These are phyloP conservation scores for Gossypium herbaceum DNA, from an alignment of 345 rosid species.

Conservation along the genomic window DNA sequence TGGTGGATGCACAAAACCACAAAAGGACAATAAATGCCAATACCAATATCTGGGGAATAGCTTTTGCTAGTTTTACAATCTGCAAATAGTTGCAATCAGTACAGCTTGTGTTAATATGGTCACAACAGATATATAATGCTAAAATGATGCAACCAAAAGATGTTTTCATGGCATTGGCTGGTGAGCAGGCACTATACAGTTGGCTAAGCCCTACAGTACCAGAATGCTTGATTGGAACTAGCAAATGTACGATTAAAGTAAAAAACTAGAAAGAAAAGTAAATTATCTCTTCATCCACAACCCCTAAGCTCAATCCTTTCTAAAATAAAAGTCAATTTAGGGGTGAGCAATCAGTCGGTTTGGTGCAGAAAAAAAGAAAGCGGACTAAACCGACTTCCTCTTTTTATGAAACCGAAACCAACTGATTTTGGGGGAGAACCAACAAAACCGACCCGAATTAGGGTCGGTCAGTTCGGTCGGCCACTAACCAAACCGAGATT, in stretches of 20 bases:
- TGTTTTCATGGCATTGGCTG: background rate
- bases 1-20: constrained; percentile 12
- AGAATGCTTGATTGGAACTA: background rate
- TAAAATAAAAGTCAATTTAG: too few relatives aligned
- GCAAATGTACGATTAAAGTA: background rate
- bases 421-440: too few relatives aligned
- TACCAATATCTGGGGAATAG: constrained; percentile 4
- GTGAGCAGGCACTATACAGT: background rate
- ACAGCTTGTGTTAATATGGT: background rate
- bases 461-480: too few relatives aligned
- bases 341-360: too few relatives aligned
- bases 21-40: background rate
- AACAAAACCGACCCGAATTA: too few relatives aligned
- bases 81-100: constrained; percentile 2
- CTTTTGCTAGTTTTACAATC: background rate
- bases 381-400: too few relatives aligned
- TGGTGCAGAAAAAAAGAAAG: too few relatives aligned
- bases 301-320: too few relatives aligned
- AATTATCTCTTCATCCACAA: too few relatives aligned
- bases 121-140: background rate
- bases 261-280: too few relatives aligned
- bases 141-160: background rate
- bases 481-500: too few relatives aligned
- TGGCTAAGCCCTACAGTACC: background rate
- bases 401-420: too few relatives aligned